Evolutionary conservation across 148 eudicot genomes (phyloP), one percentile per base, ranked within the genome.

Genomic region (Silene uniflora): DNA sequence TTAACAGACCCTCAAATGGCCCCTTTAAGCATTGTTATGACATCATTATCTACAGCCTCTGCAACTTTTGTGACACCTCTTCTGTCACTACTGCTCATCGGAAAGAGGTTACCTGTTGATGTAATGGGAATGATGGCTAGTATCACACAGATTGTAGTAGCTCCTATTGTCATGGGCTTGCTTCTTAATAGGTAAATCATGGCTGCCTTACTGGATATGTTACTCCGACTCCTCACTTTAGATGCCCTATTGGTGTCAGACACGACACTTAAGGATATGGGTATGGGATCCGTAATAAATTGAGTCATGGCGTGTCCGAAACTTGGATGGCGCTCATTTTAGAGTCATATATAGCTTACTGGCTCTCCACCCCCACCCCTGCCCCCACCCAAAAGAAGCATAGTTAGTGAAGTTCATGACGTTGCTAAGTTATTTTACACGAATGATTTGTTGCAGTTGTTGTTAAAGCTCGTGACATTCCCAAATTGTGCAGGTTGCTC

Each of bases 21-120:
- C n/a, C 98, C 97, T 59, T 84, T 91, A 71, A 91, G 96, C 83
- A 91, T 94, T 42, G 93, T 94, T 72, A 91, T 94, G 98, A 94
- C 93, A 35, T 90, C 97, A 55, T 81, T 94, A 63, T 94, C 98
- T 69, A 93, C 98, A 62, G 98, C 97, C 64, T 81, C 89, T 62
- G 98, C 98, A 47, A 94, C 87, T 67, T 87, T 94, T 82, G 90
- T 91, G 66, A 94, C 97, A 61, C 98, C 98, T 29, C 80, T 90
- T 10, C 83, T 94, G 54, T 90, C 98, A 16, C 82, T 91, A 54
- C 84, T 91, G 77, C 97, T 94, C 69, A 94, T 94, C 66, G 98
- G 98, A 54, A 93, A 86, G 76, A 90, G 90, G 75, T 83, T 93
- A 75, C 98, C 98, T 23, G 97, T 94, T 69, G 97, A 94, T 75